These are phyloP conservation scores for Lichenothelia convexa DNA, from an alignment of 495 filamentous ascomycete genomes.

Conservation along the genomic window DNA sequence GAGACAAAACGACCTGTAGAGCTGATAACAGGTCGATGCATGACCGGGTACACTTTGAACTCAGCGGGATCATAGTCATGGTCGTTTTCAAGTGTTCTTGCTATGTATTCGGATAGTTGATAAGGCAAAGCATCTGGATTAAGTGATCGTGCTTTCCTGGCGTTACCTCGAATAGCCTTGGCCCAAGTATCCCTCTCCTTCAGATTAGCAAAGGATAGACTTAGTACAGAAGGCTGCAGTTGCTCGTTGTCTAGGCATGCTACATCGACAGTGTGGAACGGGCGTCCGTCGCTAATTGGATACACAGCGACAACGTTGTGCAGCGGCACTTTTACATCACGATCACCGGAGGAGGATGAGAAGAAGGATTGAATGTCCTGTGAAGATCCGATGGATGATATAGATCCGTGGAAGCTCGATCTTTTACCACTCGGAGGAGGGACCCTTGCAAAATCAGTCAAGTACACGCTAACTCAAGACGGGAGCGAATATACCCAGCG, in stretches of 20 bases:
- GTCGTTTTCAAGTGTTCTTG: slow-evolving; percentile 47
- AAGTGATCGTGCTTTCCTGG: slow-evolving; percentile 35
- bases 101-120: slow-evolving; percentile 44
- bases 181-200: slow-evolving; percentile 63
- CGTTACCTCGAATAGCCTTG: slow-evolving; percentile 41
- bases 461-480: slow-evolving; percentile 16
- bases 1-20: slow-evolving; percentile 41
- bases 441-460: slow-evolving; percentile 22
- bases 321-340: slow-evolving; percentile 43
- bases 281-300: slow-evolving; percentile 57
- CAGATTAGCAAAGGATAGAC: slow-evolving; percentile 53
- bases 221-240: slow-evolving; percentile 37
- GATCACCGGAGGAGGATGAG: slow-evolving; percentile 27
- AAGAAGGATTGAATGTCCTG: slow-evolving; percentile 38
- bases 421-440: slow-evolving; percentile 25
- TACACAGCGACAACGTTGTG: slow-evolving; percentile 62
- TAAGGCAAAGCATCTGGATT: slow-evolving; percentile 37
- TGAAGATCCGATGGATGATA: slow-evolving; percentile 39
- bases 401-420: slow-evolving; percentile 12
- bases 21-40: slow-evolving; percentile 50
- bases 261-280: slow-evolving; percentile 66
- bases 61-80: slow-evolving; percentile 53
- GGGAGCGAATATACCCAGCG: slow-evolving; percentile 14
- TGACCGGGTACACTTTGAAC: slow-evolving; percentile 68
- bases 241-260: slow-evolving; percentile 55